A percentile compares a stretch with the other conserved stretches of the same genome.
phyloP scores from a whole-genome alignment of 768 basidiomycete genomes.

The Hericium coralloides region DNA sequence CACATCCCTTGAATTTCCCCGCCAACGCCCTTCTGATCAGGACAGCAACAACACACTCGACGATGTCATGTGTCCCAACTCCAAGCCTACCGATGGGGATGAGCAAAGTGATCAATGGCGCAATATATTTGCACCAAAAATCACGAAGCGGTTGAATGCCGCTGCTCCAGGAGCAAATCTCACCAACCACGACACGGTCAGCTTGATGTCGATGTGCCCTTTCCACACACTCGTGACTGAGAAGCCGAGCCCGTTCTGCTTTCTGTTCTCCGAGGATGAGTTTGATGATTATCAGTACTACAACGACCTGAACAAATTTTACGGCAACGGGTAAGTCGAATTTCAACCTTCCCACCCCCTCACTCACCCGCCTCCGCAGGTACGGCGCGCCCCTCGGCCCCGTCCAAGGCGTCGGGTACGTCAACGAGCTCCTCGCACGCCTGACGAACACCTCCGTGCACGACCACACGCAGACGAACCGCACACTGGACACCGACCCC shows the following conservation, averaged over 20 bases:
- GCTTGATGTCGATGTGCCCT: constrained; percentile 66
- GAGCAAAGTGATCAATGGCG: constrained; percentile 46
- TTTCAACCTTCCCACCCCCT: not conserved
- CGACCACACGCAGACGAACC: constrained; percentile 71
- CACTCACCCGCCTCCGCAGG: constrained; percentile 23
- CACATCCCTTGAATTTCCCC: too few relatives aligned
- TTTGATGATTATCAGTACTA: constrained; percentile 62
- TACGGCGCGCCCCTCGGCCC: constrained; percentile 63
- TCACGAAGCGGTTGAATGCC: constrained; percentile 49
- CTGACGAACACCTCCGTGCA: constrained; percentile 53
- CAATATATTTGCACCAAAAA: constrained; percentile 40
- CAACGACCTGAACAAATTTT: constrained; percentile 71
- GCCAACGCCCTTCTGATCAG: too few relatives aligned
- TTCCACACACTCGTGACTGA: constrained; percentile 64
- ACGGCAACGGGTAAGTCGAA: constrained; percentile 54
- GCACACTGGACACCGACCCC: constrained; percentile 54
- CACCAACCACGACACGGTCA: constrained; percentile 40
- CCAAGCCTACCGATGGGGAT: constrained; percentile 28
- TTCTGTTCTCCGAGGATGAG: constrained; percentile 55
- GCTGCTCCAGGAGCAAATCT: constrained; percentile 58
- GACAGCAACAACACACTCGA: constrained; percentile 58
- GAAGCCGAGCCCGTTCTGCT: constrained; percentile 56
- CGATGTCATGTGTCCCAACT: constrained; percentile 53
- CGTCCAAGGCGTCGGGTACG: constrained; percentile 79
- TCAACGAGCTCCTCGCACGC: constrained; percentile 83